These are phyloP conservation scores for Hypoxylon sp. DNA, from an alignment of 2,329 filamentous ascomycete genomes.

Conservation along the genomic window DNA sequence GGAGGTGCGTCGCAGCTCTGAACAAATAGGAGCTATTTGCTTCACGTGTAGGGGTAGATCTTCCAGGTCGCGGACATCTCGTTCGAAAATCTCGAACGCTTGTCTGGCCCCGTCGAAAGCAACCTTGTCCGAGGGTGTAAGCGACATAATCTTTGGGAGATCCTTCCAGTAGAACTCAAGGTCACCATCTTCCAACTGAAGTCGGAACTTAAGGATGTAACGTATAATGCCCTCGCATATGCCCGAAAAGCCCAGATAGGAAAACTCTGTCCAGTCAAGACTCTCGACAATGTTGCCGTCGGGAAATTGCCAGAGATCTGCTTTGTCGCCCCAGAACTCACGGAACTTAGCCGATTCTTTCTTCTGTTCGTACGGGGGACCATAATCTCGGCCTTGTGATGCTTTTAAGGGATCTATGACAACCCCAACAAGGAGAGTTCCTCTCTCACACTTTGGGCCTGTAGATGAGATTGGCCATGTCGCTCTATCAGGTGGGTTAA, in stretches of 20 bases:
- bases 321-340: constrained; percentile 94
- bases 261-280: constrained; percentile 82
- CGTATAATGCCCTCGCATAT: constrained; percentile 85
- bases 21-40: constrained; percentile 80
- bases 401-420: constrained; percentile 81
- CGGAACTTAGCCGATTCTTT: constrained; percentile 85
- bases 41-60: constrained; percentile 90
- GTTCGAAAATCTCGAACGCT: constrained; percentile 80
- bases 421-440: constrained; percentile 73
- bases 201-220: constrained; percentile 78
- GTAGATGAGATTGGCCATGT: constrained; percentile 65
- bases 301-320: constrained; percentile 93
- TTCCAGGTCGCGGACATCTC: constrained; percentile 81
- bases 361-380: constrained; percentile 88
- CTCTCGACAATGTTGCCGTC: constrained; percentile 95
- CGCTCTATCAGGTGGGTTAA: constrained; percentile 60
- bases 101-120: constrained; percentile 78
- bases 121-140: constrained; percentile 64
- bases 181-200: constrained; percentile 71
- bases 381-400: constrained; percentile 85
- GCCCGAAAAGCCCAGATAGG: constrained; percentile 65
- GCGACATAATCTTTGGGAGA: constrained; percentile 64
- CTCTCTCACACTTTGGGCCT: constrained; percentile 52
- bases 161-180: constrained; percentile 66
- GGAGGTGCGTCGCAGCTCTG: constrained; percentile 82